Evolutionary conservation across 2,329 filamentous ascomycete species (phyloP).

Genomic region (Clonostachys rhizophaga): DNA sequence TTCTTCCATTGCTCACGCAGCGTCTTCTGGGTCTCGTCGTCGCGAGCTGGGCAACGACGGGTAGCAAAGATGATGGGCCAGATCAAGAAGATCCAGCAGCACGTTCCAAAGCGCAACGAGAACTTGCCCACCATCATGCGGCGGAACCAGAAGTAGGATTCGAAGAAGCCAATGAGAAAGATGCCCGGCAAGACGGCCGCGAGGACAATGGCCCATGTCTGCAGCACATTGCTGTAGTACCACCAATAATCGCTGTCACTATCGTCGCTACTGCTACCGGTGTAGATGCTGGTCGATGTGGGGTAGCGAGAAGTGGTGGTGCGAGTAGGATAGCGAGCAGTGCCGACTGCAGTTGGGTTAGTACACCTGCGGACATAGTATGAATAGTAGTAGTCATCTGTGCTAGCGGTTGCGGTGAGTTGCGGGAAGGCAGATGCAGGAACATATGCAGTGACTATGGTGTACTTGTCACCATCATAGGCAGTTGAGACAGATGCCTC

Average conservation of each 20-base stretch:
- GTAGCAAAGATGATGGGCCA: slow-evolving; percentile 12
- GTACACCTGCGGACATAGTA: slow-evolving; percentile 10
- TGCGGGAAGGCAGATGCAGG: no score
- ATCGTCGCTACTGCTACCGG: not conserved
- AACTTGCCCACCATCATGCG: slow-evolving; percentile 19
- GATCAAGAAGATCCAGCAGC: slow-evolving; percentile 17
- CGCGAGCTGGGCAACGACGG: slow-evolving; percentile 18
- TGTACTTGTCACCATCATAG: not conserved
- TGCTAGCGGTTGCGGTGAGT: not conserved
- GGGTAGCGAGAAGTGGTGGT: not conserved
- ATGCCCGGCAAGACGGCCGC: slow-evolving; percentile 15
- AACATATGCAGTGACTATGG: not conserved
- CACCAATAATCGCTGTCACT: slow-evolving; percentile 1
- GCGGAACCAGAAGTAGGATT: slow-evolving; percentile 23
- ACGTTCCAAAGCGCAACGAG: slow-evolving; percentile 18
- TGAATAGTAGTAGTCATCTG: slow-evolving; percentile 6
- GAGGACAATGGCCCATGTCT: slow-evolving; percentile 15
- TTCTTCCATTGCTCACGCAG: slow-evolving; percentile 8
- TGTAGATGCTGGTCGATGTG: not conserved
- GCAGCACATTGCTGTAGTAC: not conserved
- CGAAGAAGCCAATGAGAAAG: slow-evolving; percentile 19
- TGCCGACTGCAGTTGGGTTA: slow-evolving; percentile 7
- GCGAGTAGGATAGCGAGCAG: not conserved
- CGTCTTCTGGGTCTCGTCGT: slow-evolving; percentile 1
- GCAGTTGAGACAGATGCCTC: slow-evolving; percentile 1